These are phyloP conservation scores for Afroboletus lepidellus DNA, from an alignment of 1,284 basidiomycete genomes.

Conservation along the genomic window DNA sequence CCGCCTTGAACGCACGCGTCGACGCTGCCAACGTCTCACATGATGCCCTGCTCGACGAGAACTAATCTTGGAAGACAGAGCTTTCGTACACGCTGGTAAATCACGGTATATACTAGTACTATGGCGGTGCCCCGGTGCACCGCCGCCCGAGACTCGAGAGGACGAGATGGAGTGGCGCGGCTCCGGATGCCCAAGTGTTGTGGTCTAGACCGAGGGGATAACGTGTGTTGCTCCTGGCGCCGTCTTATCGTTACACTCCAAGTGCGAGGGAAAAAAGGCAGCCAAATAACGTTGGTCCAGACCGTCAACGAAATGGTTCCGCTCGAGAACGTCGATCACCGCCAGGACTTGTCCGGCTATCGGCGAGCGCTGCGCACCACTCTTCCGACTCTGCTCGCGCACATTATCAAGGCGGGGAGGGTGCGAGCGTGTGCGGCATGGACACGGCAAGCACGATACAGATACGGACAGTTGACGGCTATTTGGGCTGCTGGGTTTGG, in stretches of 20 bases:
- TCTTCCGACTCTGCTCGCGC: not conserved
- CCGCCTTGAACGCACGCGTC: slow-evolving; percentile 1
- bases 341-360: slow-evolving; percentile 11
- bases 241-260: slow-evolving; percentile 21
- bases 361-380: not conserved
- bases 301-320: slow-evolving; percentile 24
- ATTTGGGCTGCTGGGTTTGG: slow-evolving; percentile 28
- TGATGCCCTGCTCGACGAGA: too few relatives aligned
- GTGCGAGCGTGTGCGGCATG: slow-evolving; percentile 2
- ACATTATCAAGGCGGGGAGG: not conserved
- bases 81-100: too few relatives aligned
- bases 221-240: slow-evolving; percentile 25
- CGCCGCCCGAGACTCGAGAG: too few relatives aligned
- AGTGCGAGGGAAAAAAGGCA: slow-evolving; percentile 13
- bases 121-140: too few relatives aligned
- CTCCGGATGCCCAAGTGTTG: not conserved
- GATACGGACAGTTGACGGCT: slow-evolving; percentile 23
- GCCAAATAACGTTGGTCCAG: slow-evolving; percentile 22
- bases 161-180: too few relatives aligned
- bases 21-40: too few relatives aligned
- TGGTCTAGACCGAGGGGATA: slow-evolving; percentile 23
- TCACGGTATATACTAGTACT: too few relatives aligned
- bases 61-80: too few relatives aligned
- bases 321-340: slow-evolving; percentile 27
- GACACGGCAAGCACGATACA: not conserved